Evolutionary conservation across 2,329 filamentous ascomycete genomes (phyloP), one percentile per base, ranked within the genome.

Genomic region (Hortaea sp.): DNA sequence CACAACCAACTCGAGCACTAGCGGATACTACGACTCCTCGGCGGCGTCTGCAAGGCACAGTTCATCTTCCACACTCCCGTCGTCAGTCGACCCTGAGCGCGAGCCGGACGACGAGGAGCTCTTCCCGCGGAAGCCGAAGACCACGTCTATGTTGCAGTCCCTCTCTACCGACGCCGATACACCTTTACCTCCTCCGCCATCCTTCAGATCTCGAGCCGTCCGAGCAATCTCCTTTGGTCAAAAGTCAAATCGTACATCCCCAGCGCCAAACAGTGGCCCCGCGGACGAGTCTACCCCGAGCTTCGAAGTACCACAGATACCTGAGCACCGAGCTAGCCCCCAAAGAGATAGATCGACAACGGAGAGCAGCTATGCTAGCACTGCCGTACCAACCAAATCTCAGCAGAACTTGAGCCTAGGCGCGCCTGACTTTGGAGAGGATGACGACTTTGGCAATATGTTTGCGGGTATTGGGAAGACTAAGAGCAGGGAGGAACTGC

Each of bases 21-120:
- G 69, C 40, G 66, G 66, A 43, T 65, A 67, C 51, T 63, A 65
- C 58, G 62, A 65, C 41, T 65, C 59, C 34, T 65, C 65, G 34
- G 60, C 63, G 40, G 62, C 63, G 11, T 76, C 74, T 37, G 70
- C 70, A 39, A 72, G 73, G 40, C 68, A 72, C 51, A 77, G 73
- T 59, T 76, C 72, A 29, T 73, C 75, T 5, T 77, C 75, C 6
- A 77, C 74, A 6, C 64, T 75, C 35, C 75, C 75, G 34, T 77
- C 73, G 13, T 77, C 73, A n/a, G 65, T 74, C 9, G 75, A 77
- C 43, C 58, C 57, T 50, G 63, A 66, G 41, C 54, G 55, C 41
- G 56, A 61, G 45, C 50, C 52, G 46, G 61, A 64, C n/a, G 48
- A 60, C 38, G 63, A 64, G 12, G 61, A 64, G n/a, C 53, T 64